Evolutionary conservation across 192 early-diverging fungal species (phyloP).

Genomic region (Backusella luteola): DNA sequence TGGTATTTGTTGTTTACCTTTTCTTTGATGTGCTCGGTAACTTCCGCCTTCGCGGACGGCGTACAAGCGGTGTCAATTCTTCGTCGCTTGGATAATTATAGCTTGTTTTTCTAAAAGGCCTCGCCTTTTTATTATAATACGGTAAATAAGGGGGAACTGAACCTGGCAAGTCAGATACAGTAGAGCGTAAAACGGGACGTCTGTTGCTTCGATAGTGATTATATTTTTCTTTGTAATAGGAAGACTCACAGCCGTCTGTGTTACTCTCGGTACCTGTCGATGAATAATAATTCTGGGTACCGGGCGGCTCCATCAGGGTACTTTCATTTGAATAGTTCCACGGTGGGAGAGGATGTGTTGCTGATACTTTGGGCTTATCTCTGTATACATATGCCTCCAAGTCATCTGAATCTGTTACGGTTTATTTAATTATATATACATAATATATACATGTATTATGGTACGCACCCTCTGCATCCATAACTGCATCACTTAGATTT

Average conservation of each 20-base stretch:
- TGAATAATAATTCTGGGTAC: slow-evolving; percentile 19
- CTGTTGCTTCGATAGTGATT: neutral
- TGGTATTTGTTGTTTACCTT: slow-evolving; percentile 16
- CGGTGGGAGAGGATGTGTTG: neutral
- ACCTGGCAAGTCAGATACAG: slow-evolving; percentile 26
- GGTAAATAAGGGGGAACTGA: slow-evolving; percentile 1
- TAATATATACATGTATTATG: neutral
- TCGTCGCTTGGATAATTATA: slow-evolving; percentile 32
- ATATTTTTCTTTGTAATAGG: slow-evolving; percentile 1
- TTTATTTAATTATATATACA: neutral
- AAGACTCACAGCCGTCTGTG: slow-evolving; percentile 9
- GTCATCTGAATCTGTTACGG: slow-evolving; percentile 37
- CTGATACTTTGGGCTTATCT: slow-evolving; percentile 19
- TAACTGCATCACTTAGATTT: slow-evolving; percentile 34
- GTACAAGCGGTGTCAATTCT: slow-evolving; percentile 15
- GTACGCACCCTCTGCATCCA: slow-evolving; percentile 34
- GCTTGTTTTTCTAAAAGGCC: neutral
- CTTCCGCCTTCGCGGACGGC: slow-evolving; percentile 14
- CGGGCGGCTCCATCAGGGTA: neutral
- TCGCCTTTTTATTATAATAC: neutral
- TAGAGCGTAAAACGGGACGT: slow-evolving; percentile 27
- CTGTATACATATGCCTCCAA: slow-evolving; percentile 34
- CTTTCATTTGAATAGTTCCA: slow-evolving; percentile 11
- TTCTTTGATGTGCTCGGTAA: slow-evolving; percentile 6
- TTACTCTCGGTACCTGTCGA: slow-evolving; percentile 19